Conservation (phyloP, 768 basidiomycete species). For the Pulveroboletus sp. region DNA sequence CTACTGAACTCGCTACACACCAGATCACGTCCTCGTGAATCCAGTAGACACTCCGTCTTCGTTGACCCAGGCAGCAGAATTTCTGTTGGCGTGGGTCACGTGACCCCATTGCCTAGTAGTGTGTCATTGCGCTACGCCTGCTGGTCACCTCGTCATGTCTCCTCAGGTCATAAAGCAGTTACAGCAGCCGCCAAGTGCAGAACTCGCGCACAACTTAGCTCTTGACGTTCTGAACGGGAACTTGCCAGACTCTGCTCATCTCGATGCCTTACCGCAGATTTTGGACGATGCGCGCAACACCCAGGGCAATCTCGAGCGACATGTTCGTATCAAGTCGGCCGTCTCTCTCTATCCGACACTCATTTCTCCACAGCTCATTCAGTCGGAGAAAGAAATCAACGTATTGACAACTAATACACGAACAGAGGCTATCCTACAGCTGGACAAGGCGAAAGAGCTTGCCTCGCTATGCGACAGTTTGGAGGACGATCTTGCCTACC, state of each 20-base stretch:
- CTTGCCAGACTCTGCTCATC: constrained; percentile 46
- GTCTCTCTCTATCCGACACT: constrained; percentile 9
- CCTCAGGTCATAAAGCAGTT: constrained; percentile 44
- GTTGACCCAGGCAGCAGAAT: too few relatives aligned
- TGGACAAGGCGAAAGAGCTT: constrained; percentile 66
- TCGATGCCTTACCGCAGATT: constrained; percentile 42
- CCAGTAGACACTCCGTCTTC: too few relatives aligned
- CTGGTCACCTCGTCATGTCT: constrained; percentile 17
- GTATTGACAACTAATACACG: constrained; percentile 46
- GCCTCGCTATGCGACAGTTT: constrained; percentile 73
- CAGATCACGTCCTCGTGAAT: not conserved
- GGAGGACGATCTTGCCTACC: constrained; percentile 67
- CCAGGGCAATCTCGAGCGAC: constrained; percentile 38
- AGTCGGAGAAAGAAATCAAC: constrained; percentile 48
- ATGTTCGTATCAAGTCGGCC: constrained; percentile 37
- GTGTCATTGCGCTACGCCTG: too few relatives aligned
- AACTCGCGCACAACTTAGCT: constrained; percentile 32
- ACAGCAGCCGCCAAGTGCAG: constrained; percentile 46
- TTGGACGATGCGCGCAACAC: constrained; percentile 40
- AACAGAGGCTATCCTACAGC: constrained; percentile 40
- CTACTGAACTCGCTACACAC: not conserved
- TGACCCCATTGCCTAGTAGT: constrained; percentile 2
- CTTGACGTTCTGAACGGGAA: constrained; percentile 40
- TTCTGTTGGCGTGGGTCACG: constrained; percentile 8
- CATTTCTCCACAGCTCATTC: constrained; percentile 49